Percentiles rank a stretch among this genome's conserved stretches.
These are phyloP conservation scores for Sparassis latifolia DNA, from an alignment of 1,284 basidiomycete species.

Conservation along the genomic window DNA sequence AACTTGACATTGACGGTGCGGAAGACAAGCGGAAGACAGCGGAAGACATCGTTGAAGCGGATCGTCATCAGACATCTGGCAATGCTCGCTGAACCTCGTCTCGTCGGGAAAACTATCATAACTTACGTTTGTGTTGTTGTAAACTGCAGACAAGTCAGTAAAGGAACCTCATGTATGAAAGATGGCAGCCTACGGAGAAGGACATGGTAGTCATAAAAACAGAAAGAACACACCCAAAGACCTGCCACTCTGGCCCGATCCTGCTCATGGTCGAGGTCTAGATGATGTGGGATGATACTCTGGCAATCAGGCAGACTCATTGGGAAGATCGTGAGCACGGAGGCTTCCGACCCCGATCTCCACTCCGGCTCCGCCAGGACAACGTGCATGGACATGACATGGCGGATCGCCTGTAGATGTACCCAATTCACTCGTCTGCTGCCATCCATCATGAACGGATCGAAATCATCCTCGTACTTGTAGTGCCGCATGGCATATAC, in stretches of 20 bases:
- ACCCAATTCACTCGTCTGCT: conserved; percentile 51
- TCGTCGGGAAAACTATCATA: conserved; percentile 8
- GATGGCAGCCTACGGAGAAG: conserved; percentile 42
- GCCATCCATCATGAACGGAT: conserved; percentile 44
- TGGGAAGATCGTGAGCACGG: conserved; percentile 34
- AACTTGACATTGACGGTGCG: conserved; percentile 42
- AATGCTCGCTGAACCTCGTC: background rate
- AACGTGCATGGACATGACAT: conserved; percentile 46
- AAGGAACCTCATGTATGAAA: background rate
- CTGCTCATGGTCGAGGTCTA: conserved; percentile 29
- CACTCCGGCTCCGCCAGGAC: conserved; percentile 30
- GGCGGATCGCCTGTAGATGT: conserved; percentile 51
- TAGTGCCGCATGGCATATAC: conserved; percentile 59
- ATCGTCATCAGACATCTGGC: conserved; percentile 22
- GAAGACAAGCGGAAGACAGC: conserved; percentile 41
- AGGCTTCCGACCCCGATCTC: conserved; percentile 18
- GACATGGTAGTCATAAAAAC: conserved; percentile 61
- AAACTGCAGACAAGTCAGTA: conserved; percentile 29
- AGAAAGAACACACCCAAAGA: conserved; percentile 54
- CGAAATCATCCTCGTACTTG: conserved; percentile 41
- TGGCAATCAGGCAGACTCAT: conserved; percentile 52
- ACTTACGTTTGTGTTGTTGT: conserved; percentile 41
- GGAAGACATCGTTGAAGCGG: conserved; percentile 40
- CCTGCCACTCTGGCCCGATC: conserved; percentile 67
- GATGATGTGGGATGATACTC: conserved; percentile 33